phyloP scores from a whole-genome alignment of 2,329 filamentous ascomycete species.

The Botryotinia calthae region DNA sequence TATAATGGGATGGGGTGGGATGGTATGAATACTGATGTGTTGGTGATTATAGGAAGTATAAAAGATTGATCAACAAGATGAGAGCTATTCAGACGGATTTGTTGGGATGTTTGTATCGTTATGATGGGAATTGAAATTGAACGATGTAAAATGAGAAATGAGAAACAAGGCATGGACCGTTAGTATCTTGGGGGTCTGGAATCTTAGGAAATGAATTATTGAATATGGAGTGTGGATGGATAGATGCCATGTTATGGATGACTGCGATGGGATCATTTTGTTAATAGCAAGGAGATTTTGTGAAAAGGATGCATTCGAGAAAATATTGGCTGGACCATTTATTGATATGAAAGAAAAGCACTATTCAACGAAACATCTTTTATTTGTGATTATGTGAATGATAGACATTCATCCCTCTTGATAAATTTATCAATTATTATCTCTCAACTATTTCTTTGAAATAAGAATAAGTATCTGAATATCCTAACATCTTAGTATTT shows the following conservation, averaged over 20 bases:
- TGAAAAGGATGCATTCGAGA: not conserved
- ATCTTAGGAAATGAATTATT: not conserved
- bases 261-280: not conserved
- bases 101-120: not conserved
- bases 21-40: not conserved
- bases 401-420: not conserved
- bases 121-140: not conserved
- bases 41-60: not conserved
- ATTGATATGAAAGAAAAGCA: not conserved
- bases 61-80: not conserved
- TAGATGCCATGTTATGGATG: not conserved
- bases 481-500: no score
- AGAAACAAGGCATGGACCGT: not conserved
- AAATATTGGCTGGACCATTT: not conserved
- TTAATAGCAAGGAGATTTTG: not conserved
- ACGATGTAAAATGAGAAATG: not conserved
- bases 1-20: no score
- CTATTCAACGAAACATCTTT: accelerated
- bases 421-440: not conserved
- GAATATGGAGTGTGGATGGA: not conserved
- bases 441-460: not conserved
- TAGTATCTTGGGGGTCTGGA: not conserved
- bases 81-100: not conserved
- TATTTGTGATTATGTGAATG: not conserved
- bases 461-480: not conserved